Evolutionary conservation across 169 alveolate genomes (phyloP), one percentile per base, ranked within the genome.

Genomic region (Eimeria acervulina): DNA sequence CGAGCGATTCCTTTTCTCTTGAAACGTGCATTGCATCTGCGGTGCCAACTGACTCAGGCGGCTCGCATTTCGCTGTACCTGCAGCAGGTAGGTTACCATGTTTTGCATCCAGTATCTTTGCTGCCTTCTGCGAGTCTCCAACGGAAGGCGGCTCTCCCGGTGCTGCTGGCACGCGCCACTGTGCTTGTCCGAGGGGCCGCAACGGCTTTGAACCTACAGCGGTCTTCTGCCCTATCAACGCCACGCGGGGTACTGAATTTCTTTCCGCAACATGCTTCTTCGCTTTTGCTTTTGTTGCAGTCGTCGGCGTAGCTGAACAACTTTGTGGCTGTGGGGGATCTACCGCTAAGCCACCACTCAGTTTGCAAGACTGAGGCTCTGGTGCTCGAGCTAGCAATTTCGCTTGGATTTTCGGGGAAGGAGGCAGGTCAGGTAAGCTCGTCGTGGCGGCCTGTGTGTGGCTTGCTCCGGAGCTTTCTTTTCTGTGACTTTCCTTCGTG

Each of bases 101-200:
- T 12, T 47, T 44, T 19, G 47, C 70, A 51, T 31, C 28, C 23
- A 44, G 90, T 42, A 28, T 28, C 52, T 47, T 31, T 47, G 52
- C 90, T 51, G n/a, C 66, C n/a, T 19, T 81, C 47, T 81, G 90
- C 90, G 66, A 28, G 51, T 81, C 90, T 31, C 72, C 40, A 52
- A 31, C 74, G 61, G 47, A 40, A 26, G 70, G 74, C 12, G 42
- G 70, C 33, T 52, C 74, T 38, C 70, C 90, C 5, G 90, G 90
- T 31, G 28, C 68, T 10, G 47, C 47, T 26, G 80, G 93, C 23
- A 72, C 81, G n/a, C 61, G 93, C 93, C 80, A 40, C 70, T 85
- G 93, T 21, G 63, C 59, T 81, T 47, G 90, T 47, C 90, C 90
- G 31, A 81, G 87, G 3, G 87, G 63, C 31, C 81, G 68, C 40